Evolutionary conservation across 2,329 filamentous ascomycete species (phyloP).

Genomic region (Aspergillus niger): DNA sequence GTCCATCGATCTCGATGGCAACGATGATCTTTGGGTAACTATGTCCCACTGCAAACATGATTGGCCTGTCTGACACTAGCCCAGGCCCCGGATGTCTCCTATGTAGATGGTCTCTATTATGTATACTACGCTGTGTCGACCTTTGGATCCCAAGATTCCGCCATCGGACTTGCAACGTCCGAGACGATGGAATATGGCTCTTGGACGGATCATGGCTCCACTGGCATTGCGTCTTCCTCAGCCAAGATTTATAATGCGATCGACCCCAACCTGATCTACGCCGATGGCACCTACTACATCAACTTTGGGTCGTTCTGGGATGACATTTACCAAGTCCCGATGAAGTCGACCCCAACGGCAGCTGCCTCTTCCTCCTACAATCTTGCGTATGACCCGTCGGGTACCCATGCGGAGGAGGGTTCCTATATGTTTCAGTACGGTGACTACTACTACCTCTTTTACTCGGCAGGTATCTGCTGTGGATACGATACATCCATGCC

Average conservation of each 20-base stretch:
- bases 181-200: slow-evolving; percentile 39
- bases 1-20: slow-evolving; percentile 49
- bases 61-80: not conserved
- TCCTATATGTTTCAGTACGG: slow-evolving; percentile 58
- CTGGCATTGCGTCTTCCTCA: slow-evolving; percentile 39
- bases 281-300: slow-evolving; percentile 49
- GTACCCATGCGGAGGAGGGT: slow-evolving; percentile 59
- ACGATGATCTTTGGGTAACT: slow-evolving; percentile 53
- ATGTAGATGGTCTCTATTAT: slow-evolving; percentile 62
- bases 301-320: slow-evolving; percentile 71
- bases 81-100: slow-evolving; percentile 64
- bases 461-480: slow-evolving; percentile 63
- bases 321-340: slow-evolving; percentile 62
- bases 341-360: slow-evolving; percentile 42
- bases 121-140: slow-evolving; percentile 67
- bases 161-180: slow-evolving; percentile 62
- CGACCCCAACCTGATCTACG: slow-evolving; percentile 57
- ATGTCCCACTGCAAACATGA: not conserved
- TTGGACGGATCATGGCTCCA: slow-evolving; percentile 39
- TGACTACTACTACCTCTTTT: slow-evolving; percentile 66
- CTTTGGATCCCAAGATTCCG: slow-evolving; percentile 62
- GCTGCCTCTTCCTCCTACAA: slow-evolving; percentile 45
- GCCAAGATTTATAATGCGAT: slow-evolving; percentile 61
- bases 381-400: slow-evolving; percentile 56
- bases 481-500: slow-evolving; percentile 55